Conservation (phyloP, 805 yeast genomes). For the Cyberlindnera subsufficiens region DNA sequence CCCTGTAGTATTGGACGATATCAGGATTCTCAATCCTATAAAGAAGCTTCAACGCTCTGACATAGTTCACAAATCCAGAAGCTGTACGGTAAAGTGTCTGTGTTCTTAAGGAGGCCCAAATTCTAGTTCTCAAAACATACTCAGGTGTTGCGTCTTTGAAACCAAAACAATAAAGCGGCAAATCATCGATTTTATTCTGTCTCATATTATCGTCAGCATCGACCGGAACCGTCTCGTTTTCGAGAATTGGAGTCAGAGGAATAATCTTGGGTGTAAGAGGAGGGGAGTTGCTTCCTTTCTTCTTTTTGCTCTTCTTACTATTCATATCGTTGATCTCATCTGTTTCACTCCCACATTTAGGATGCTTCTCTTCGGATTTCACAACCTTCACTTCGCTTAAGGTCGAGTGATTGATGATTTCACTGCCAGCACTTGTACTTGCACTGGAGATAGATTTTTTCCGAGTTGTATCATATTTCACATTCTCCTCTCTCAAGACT, state of each 20-base stretch:
- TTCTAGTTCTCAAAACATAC: slow-evolving; percentile 62
- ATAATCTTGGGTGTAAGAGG: slow-evolving; percentile 5
- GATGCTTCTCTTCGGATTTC: neutral
- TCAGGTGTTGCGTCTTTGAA: slow-evolving; percentile 62
- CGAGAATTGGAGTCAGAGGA: slow-evolving; percentile 4
- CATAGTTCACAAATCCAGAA: slow-evolving; percentile 78
- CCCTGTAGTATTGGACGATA: slow-evolving; percentile 36
- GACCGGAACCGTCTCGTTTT: slow-evolving; percentile 29
- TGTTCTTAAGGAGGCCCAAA: slow-evolving; percentile 82
- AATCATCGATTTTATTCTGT: slow-evolving; percentile 45
- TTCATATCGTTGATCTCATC: too few relatives aligned
- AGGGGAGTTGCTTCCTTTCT: too few relatives aligned
- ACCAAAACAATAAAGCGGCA: slow-evolving; percentile 70
- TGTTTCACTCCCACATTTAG: neutral
- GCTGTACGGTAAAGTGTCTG: slow-evolving; percentile 82
- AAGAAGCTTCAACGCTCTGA: slow-evolving; percentile 63
- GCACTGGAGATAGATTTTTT: slow-evolving; percentile 2
- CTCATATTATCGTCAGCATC: slow-evolving; percentile 28
- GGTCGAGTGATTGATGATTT: too few relatives aligned
- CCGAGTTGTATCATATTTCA: slow-evolving; percentile 18
- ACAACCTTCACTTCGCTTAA: neutral
- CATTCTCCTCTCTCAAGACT: slow-evolving; percentile 19
- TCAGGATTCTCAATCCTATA: slow-evolving; percentile 62
- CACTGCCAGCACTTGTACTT: neutral
- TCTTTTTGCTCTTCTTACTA: too few relatives aligned